Percentiles rank a stretch among this genome's conserved stretches.
These are phyloP conservation scores for Astragalus glycyphyllos DNA, from an alignment of 306 rosid species.

Conservation along the genomic window DNA sequence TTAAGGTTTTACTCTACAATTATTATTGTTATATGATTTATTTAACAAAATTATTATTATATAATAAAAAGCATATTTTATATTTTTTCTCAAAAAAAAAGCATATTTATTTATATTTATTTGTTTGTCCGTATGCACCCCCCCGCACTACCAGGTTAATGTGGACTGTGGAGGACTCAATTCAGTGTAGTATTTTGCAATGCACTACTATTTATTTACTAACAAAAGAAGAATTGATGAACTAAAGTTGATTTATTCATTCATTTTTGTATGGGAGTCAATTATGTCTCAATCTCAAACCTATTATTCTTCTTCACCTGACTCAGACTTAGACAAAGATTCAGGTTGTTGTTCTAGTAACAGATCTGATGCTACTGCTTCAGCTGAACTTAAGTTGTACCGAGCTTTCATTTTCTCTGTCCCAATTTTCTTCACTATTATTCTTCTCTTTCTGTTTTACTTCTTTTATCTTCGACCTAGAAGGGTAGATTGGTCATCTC, in stretches of 20 bases:
- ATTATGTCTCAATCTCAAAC: constrained; percentile 31
- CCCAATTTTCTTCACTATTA: constrained; percentile 69
- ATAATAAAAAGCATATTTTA: no score
- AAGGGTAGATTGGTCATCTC: constrained; percentile 65
- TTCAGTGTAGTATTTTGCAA: background rate
- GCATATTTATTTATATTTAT: no score
- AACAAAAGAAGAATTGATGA: background rate
- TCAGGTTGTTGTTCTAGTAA: constrained; percentile 27
- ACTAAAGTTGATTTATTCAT: no score
- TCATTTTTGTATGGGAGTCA: constrained; percentile 2
- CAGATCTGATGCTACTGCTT: constrained; percentile 39
- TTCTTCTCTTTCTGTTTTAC: constrained; percentile 71
- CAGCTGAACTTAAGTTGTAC: constrained; percentile 55
- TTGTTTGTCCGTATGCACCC: no score
- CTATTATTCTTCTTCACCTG: constrained; percentile 4
- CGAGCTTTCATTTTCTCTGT: constrained; percentile 69
- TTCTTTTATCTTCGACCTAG: constrained; percentile 78
- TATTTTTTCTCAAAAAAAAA: no score
- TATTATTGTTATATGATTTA: no score
- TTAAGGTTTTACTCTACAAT: no score
- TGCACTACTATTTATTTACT: background rate
- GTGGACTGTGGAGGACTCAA: no score
- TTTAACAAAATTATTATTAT: no score
- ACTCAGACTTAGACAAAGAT: constrained; percentile 23
- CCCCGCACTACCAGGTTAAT: no score